A percentile compares a stretch with the other conserved stretches of the same genome.
Conservation (phyloP, 495 filamentous ascomycete genomes). For the Cercophora newfieldiana region DNA sequence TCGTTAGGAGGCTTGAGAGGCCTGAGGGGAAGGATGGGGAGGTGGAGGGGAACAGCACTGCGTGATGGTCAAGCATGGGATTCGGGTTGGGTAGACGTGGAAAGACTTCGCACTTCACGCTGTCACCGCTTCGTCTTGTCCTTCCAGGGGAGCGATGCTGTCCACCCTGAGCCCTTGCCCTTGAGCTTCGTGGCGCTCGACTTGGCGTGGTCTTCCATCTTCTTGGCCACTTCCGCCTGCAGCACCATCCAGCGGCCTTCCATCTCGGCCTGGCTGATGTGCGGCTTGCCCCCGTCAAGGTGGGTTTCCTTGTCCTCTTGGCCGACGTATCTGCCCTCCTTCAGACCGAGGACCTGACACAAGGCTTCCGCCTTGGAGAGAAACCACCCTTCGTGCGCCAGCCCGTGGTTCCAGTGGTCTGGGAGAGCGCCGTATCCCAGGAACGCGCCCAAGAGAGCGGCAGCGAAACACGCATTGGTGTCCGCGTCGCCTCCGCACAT, state of each 20-base stretch:
- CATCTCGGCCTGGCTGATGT: constrained; percentile 32
- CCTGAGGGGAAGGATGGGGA: background rate
- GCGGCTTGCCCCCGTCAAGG: constrained; percentile 30
- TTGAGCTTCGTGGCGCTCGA: constrained; percentile 10
- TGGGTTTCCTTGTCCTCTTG: constrained; percentile 33
- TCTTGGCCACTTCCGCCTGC: constrained; percentile 24
- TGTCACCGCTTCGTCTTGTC: constrained; percentile 8
- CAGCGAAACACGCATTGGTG: constrained; percentile 51
- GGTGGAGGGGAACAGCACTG: background rate
- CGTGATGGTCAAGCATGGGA: background rate
- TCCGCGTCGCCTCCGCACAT: constrained; percentile 53
- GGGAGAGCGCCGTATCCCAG: constrained; percentile 43
- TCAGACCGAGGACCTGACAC: constrained; percentile 30
- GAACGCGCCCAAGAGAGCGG: constrained; percentile 45
- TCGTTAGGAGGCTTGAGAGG: constrained; percentile 56
- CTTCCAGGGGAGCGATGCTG: constrained; percentile 15
- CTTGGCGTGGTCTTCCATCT: constrained; percentile 28
- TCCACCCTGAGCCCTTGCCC: constrained; percentile 5
- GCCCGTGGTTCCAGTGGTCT: constrained; percentile 44
- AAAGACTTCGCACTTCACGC: too few species aligned
- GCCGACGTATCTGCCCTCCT: constrained; percentile 30
- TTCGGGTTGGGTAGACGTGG: background rate
- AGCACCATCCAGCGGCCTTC: constrained; percentile 35
- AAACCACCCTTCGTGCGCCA: constrained; percentile 43
- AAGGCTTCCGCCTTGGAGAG: constrained; percentile 36